Percentiles rank a stretch among this genome's conserved stretches.
Evolutionary conservation across 306 rosid species (phyloP).

Genomic region (Vigna mungo): DNA sequence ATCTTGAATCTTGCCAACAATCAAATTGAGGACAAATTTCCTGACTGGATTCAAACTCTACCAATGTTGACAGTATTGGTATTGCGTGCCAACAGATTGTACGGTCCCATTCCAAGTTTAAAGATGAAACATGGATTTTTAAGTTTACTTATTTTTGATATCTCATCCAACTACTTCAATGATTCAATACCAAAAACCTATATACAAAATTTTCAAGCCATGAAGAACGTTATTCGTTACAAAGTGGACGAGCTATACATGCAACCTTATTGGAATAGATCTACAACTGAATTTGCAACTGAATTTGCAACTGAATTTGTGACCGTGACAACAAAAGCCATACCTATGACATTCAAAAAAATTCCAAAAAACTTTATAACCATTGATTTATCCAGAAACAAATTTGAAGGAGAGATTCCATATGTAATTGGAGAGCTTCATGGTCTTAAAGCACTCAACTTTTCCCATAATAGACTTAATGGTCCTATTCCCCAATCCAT

Average conservation of each 20-base stretch:
- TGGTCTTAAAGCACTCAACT: conserved; percentile 41
- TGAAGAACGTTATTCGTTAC: background rate
- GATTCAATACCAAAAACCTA: conserved; percentile 35
- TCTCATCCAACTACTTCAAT: conserved; percentile 34
- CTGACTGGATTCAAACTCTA: conserved; percentile 46
- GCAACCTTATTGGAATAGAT: too few species aligned
- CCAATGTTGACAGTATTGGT: conserved; percentile 38
- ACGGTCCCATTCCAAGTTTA: conserved; percentile 36
- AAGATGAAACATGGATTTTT: background rate
- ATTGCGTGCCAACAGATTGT: conserved; percentile 46
- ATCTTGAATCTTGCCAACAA: too few species aligned
- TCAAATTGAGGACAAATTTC: conserved; percentile 40
- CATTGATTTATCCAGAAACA: conserved; percentile 50
- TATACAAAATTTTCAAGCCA: conserved; percentile 25
- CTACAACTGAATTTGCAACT: too few species aligned
- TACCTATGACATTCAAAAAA: fast-evolving
- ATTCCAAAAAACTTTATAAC: background rate
- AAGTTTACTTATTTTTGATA: conserved; percentile 28
- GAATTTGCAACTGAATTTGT: background rate
- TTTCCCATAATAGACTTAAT: conserved; percentile 43
- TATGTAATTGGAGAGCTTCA: conserved; percentile 32
- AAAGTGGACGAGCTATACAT: too few species aligned
- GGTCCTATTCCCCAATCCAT: conserved; percentile 48
- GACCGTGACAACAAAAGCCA: conserved; percentile 27
- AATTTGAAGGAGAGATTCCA: conserved; percentile 53